These are phyloP conservation scores for Podospora bellae-mahoneyi DNA, from an alignment of 495 filamentous ascomycete species.

Conservation along the genomic window DNA sequence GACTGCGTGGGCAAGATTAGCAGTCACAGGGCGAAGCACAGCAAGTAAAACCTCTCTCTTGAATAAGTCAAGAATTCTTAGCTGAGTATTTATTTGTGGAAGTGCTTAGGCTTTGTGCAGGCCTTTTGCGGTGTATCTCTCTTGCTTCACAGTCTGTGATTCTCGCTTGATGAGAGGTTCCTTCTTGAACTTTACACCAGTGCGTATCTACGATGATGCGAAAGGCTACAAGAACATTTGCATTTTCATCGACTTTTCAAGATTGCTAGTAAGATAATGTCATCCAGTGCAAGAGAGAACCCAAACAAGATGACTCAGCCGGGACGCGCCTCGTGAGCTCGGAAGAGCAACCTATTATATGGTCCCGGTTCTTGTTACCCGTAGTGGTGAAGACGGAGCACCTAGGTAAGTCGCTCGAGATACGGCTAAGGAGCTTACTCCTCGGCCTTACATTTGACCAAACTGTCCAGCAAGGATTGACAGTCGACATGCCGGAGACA, in stretches of 20 bases:
- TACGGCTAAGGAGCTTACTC: not conserved
- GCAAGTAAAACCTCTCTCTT: not conserved
- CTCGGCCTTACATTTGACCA: not conserved
- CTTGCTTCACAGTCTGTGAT: too few relatives aligned
- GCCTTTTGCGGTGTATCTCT: too few relatives aligned
- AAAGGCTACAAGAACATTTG: not conserved
- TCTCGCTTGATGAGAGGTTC: too few relatives aligned
- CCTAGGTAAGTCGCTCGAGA: too few relatives aligned
- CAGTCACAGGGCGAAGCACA: not conserved
- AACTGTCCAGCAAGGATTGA: not conserved
- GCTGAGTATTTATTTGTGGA: not conserved
- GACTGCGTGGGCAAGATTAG: not conserved
- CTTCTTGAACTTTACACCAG: too few relatives aligned
- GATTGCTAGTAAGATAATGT: not conserved
- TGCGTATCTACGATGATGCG: not conserved
- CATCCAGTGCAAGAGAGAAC: not conserved
- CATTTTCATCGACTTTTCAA: not conserved
- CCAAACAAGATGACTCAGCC: not conserved
- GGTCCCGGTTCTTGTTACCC: not conserved
- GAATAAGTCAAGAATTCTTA: not conserved
- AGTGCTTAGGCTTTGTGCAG: too few relatives aligned
- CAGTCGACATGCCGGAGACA: not conserved
- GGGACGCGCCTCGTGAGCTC: not conserved
- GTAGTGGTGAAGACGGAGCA: not conserved
- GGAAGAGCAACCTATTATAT: not conserved